A percentile compares a stretch with the other conserved stretches of the same genome.
These are phyloP conservation scores for Tubosaeta sp. DNA, from an alignment of 768 basidiomycete genomes.

Conservation along the genomic window DNA sequence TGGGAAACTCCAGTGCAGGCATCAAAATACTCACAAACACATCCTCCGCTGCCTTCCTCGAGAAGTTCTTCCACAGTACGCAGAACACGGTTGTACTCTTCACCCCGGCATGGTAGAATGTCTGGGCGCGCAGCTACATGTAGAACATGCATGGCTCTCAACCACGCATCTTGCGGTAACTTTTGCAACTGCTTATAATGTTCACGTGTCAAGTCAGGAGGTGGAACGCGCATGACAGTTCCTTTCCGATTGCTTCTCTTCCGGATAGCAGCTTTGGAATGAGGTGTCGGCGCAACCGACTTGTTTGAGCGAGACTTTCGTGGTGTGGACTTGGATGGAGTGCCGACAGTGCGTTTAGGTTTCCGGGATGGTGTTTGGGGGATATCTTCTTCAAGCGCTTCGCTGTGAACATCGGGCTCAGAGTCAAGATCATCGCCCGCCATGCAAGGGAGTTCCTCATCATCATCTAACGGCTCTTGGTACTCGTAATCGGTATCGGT, in stretches of 20 bases:
- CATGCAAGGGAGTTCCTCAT: constrained; percentile 18
- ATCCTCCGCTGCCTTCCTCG: constrained; percentile 92
- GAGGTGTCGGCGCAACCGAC: constrained; percentile 64
- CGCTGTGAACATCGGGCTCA: constrained; percentile 26
- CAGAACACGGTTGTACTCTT: constrained; percentile 75
- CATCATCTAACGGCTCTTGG: constrained; percentile 15
- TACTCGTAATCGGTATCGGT: constrained; percentile 21
- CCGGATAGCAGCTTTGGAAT: constrained; percentile 65
- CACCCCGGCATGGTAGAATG: constrained; percentile 81
- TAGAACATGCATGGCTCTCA: constrained; percentile 83
- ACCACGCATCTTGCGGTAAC: constrained; percentile 72
- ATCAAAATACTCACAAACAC: constrained; percentile 65
- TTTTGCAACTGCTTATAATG: constrained; percentile 41
- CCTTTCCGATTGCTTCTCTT: constrained; percentile 36
- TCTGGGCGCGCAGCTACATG: constrained; percentile 94
- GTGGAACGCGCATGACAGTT: constrained; percentile 31
- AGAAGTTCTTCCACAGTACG: constrained; percentile 77
- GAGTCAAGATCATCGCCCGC: constrained; percentile 19
- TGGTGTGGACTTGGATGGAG: constrained; percentile 31
- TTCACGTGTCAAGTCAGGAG: constrained; percentile 33
- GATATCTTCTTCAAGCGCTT: constrained; percentile 23
- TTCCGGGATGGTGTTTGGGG: constrained; percentile 54
- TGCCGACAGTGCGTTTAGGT: constrained; percentile 38
- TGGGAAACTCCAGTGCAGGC: not conserved
- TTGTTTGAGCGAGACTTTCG: constrained; percentile 35